Evolutionary conservation across 192 early-diverging fungal genomes (phyloP), one percentile per base, ranked within the genome.

Genomic region (Chytriomyces sp.): DNA sequence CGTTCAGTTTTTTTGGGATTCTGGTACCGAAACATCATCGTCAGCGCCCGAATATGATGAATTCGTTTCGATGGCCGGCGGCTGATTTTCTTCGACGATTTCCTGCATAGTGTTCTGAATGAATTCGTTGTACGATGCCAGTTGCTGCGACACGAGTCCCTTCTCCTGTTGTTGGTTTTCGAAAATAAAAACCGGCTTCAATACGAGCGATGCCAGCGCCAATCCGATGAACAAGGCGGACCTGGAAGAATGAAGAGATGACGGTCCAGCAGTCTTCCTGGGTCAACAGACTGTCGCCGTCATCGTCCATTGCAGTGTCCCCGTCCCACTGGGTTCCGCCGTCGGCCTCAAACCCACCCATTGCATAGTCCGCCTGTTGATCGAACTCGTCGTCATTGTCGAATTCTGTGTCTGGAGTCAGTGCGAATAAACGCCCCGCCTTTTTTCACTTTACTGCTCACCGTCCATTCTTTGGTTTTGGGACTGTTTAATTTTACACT

Each of bases 111-210:
- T 96, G 77, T 96, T 95, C 72, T 96, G 89, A 26, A 98, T 93
- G 85, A 99, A 99, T 81, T 97, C 94, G 78, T 99, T 93, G 84
- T 97, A 99, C 50, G 97, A 98, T 77, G 96, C 96, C 46, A 98
- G 86, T 82, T 99, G 98, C 86, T 99, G 97, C 59, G 94, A 84
- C 26, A 99, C 97, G 45, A 99, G 91, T 59, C 96, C 97, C 80
- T 98, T 95, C 80, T 97, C 94, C 48, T 35, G 35, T 35, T 0
- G 35, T 35, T 35, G 35, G 35, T n/a, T 35, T 35, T 96, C 92
- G 35, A 35, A 35, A 35, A 35, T 35, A 35, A 35, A 35, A 1
- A 35, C 4, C 35, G 35, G 35, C 35, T n/a, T 35, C 35, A 35
- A 35, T 35, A 35, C 35, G 35, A 35, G 35, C 35, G 35, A 35